Conservation (phyloP, 2,329 filamentous ascomycete species). For the Amphichorda felina region DNA sequence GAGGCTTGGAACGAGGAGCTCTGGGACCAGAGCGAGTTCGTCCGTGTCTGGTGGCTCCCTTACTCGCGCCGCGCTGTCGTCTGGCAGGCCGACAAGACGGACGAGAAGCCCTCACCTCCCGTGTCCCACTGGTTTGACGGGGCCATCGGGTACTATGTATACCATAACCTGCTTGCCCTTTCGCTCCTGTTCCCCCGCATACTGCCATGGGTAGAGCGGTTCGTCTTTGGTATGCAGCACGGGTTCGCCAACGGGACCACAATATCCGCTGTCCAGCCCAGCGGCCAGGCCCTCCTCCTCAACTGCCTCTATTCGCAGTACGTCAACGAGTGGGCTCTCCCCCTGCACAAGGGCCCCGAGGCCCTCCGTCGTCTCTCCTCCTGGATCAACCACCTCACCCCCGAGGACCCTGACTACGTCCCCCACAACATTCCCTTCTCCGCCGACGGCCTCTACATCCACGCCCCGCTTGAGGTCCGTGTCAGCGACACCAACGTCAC, state of each 20-base stretch:
- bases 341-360: constrained; percentile 75
- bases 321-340: constrained; percentile 96
- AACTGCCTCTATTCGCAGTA: constrained; percentile 98
- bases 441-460: constrained; percentile 69
- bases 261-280: constrained; percentile 65
- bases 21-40: constrained; percentile 80
- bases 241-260: constrained; percentile 66
- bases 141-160: constrained; percentile 72
- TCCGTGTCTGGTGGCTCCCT: constrained; percentile 95
- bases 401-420: constrained; percentile 53
- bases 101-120: constrained; percentile 45
- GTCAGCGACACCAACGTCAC: constrained; percentile 54
- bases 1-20: constrained; percentile 57
- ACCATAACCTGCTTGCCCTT: constrained; percentile 80
- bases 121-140: constrained; percentile 70
- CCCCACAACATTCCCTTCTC: constrained; percentile 66
- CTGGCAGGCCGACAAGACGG: constrained; percentile 77
- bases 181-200: constrained; percentile 67
- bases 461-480: constrained; percentile 87
- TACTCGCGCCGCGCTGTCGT: constrained; percentile 81
- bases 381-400: constrained; percentile 59
- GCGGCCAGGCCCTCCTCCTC: constrained; percentile 75
- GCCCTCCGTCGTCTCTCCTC: constrained; percentile 71
- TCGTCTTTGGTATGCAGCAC: constrained; percentile 96
- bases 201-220: constrained; percentile 85